Conservation (phyloP, 1,139 yeast species). For the Ogataea hybrid region DNA sequence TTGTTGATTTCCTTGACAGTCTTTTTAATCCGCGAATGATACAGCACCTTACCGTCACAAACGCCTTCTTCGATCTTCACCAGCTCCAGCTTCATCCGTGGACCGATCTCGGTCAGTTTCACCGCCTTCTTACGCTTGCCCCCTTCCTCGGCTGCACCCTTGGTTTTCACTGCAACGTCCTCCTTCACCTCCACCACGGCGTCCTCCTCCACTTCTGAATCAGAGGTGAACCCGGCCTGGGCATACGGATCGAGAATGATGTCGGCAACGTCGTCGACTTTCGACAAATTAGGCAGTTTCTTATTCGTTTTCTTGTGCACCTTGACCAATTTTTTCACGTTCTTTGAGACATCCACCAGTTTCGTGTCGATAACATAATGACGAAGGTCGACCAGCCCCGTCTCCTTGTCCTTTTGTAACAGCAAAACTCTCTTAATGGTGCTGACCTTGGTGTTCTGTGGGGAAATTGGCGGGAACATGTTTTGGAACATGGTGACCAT, state of each 20-base stretch:
- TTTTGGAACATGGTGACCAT: conserved; percentile 90
- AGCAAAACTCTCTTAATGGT: conserved; percentile 82
- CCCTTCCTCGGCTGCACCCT: conserved; percentile 4
- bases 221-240: conserved; percentile 77
- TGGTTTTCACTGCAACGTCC: conserved; percentile 23
- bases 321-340: conserved; percentile 71
- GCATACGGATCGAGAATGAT: conserved; percentile 80
- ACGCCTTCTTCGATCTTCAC: conserved; percentile 92
- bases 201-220: conserved; percentile 91
- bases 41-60: conserved; percentile 80
- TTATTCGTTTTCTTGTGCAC: conserved; percentile 63
- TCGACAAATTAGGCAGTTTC: conserved; percentile 69
- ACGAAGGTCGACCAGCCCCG: conserved; percentile 76
- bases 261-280: conserved; percentile 75
- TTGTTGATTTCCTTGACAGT: conserved; percentile 55
- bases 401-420: conserved; percentile 68
- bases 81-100: conserved; percentile 73
- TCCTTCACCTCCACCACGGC: conserved; percentile 76
- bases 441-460: conserved; percentile 69
- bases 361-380: conserved; percentile 91
- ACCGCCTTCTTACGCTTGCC: conserved; percentile 75
- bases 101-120: conserved; percentile 91
- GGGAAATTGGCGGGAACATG: conserved; percentile 92
- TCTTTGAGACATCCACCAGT: conserved; percentile 78
- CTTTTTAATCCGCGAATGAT: conserved; percentile 71